A percentile compares a stretch with the other conserved stretches of the same genome.
Conservation (phyloP, 805 yeast genomes). For the Candida berthetii region DNA sequence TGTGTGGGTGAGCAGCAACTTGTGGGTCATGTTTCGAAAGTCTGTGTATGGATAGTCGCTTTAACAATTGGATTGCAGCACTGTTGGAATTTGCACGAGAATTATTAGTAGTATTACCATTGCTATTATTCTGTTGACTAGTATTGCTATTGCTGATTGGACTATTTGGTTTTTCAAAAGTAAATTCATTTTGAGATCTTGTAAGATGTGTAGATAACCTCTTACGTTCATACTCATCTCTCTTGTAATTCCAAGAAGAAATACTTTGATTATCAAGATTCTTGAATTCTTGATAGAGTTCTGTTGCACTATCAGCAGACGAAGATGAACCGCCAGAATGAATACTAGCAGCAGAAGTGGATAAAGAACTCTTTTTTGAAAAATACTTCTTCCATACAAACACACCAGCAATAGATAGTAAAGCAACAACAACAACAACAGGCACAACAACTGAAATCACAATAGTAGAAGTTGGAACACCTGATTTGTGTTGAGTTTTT, state of each 20-base stretch:
- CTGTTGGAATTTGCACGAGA: too few relatives aligned
- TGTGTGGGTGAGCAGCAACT: not conserved
- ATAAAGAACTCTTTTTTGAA: not conserved
- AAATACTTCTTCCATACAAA: conserved; percentile 9
- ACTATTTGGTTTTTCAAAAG: conserved; percentile 4
- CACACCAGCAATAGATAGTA: conserved; percentile 5
- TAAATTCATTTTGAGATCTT: conserved; percentile 1
- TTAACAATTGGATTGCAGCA: not conserved
- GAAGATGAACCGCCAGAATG: conserved; percentile 5
- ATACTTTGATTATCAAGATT: conserved; percentile 17
- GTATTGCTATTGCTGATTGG: too few relatives aligned
- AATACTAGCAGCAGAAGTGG: not conserved
- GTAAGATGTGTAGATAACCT: conserved; percentile 1
- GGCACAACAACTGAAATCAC: conserved; percentile 28
- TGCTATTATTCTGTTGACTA: too few relatives aligned
- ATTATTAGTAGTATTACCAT: too few relatives aligned
- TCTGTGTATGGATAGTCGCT: conserved; percentile 3
- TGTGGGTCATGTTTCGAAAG: not conserved
- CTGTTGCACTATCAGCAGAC: conserved; percentile 4
- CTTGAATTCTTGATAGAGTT: conserved; percentile 14
- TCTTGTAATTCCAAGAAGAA: conserved; percentile 17
- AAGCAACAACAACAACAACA: conserved; percentile 20
- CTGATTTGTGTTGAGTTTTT: not conserved
- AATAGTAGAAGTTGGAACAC: conserved; percentile 2
- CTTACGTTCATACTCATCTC: conserved; percentile 13